Evolutionary conservation across 805 yeast species (phyloP).

Genomic region (Ogataea corticis): DNA sequence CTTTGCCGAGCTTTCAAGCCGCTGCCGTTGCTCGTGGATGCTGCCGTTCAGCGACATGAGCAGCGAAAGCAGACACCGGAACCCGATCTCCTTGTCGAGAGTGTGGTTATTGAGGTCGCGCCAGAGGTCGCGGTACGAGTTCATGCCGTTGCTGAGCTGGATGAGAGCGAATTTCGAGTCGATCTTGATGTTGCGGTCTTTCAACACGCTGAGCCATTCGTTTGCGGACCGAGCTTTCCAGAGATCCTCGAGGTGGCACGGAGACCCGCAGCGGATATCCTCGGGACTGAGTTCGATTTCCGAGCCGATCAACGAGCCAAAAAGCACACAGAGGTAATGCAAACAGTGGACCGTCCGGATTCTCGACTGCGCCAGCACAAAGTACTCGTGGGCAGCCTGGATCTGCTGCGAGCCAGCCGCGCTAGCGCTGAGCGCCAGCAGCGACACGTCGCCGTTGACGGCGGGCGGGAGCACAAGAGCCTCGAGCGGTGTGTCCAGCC

Average conservation of each 20-base stretch:
- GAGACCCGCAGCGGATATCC: constrained; percentile 64
- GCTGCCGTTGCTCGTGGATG: constrained; percentile 52
- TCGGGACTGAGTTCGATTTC: constrained; percentile 39
- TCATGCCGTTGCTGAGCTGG: constrained; percentile 56
- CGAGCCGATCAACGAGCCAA: constrained; percentile 46
- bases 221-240: constrained; percentile 54
- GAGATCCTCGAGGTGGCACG: constrained; percentile 57
- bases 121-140: constrained; percentile 52
- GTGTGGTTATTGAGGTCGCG: constrained; percentile 46
- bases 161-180: constrained; percentile 58
- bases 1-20: constrained; percentile 29
- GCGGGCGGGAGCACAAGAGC: constrained; percentile 44
- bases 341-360: constrained; percentile 54
- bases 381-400: constrained; percentile 49
- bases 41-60: constrained; percentile 68
- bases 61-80: constrained; percentile 53
- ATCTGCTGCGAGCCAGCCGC: constrained; percentile 26
- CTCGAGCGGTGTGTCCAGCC: constrained; percentile 52
- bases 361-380: constrained; percentile 54
- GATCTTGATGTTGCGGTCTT: constrained; percentile 38
- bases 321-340: constrained; percentile 49
- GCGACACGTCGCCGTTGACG: constrained; percentile 23
- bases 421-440: background rate
- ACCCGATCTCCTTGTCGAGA: constrained; percentile 42
- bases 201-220: constrained; percentile 52